Conservation (phyloP, 768 basidiomycete genomes). For the Termitomyces heimii region DNA sequence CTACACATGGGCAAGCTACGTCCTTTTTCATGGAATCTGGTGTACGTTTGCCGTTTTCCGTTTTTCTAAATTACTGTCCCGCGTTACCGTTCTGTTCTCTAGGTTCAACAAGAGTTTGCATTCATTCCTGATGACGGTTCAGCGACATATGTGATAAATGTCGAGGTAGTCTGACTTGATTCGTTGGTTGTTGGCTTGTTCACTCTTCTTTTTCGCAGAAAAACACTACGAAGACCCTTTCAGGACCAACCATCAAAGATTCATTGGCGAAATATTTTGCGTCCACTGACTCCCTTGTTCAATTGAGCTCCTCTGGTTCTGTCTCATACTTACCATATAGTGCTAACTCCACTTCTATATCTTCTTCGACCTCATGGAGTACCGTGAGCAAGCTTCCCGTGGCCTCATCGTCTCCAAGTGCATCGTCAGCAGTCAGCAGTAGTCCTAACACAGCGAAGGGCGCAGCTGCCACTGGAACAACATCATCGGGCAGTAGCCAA, state of each 20-base stretch:
- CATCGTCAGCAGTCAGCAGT: neutral
- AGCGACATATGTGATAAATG: constrained; percentile 65
- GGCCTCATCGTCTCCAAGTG: constrained; percentile 28
- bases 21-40: constrained; percentile 58
- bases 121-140: constrained; percentile 74
- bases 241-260: constrained; percentile 58
- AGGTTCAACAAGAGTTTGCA: constrained; percentile 70
- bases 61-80: neutral
- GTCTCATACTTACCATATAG: constrained; percentile 59
- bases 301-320: constrained; percentile 55
- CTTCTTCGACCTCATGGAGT: constrained; percentile 44
- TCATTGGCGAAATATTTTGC: constrained; percentile 59
- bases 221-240: constrained; percentile 58
- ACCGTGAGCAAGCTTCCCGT: constrained; percentile 36
- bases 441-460: constrained; percentile 9
- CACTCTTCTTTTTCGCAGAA: constrained; percentile 27
- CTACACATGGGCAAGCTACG: constrained; percentile 58
- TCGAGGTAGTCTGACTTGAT: constrained; percentile 35
- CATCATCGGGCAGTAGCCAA: neutral
- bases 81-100: neutral
- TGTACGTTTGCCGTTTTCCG: constrained; percentile 38
- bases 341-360: constrained; percentile 34
- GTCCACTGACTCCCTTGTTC: constrained; percentile 53
- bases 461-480: constrained; percentile 5
- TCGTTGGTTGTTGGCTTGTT: neutral